Evolutionary conservation across 495 filamentous ascomycete species (phyloP).

Genomic region (Stereocaulon alpinum): DNA sequence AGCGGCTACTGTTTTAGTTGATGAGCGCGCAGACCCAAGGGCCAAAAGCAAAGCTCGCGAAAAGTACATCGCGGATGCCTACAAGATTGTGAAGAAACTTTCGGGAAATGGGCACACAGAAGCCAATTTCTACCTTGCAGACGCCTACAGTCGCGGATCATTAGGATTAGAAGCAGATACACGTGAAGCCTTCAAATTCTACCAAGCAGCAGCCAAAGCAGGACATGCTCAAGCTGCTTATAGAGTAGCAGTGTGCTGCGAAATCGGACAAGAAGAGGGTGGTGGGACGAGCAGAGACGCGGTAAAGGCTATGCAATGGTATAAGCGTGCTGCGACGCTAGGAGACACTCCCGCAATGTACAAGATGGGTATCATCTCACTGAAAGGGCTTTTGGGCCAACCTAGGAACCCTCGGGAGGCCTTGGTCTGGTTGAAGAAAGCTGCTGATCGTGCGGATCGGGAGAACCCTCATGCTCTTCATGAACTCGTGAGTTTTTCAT

Average conservation of each 20-base stretch:
- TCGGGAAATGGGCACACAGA: conserved; percentile 57
- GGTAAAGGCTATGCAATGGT: conserved; percentile 93
- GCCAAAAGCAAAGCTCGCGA: conserved; percentile 68
- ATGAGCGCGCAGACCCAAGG: conserved; percentile 64
- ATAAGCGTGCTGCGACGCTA: conserved; percentile 79
- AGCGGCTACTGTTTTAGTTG: conserved; percentile 66
- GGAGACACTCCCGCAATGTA: conserved; percentile 94
- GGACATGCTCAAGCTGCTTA: conserved; percentile 83
- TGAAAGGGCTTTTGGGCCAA: conserved; percentile 91
- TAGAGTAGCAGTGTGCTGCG: conserved; percentile 92
- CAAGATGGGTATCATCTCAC: conserved; percentile 90
- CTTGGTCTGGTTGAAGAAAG: conserved; percentile 82
- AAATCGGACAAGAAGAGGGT: conserved; percentile 88
- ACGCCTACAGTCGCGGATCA: conserved; percentile 70
- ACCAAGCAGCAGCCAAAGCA: conserved; percentile 84
- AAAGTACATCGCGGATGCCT: conserved; percentile 71
- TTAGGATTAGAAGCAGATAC: conserved; percentile 65
- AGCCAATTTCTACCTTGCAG: conserved; percentile 89
- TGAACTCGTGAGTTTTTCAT: conserved; percentile 46
- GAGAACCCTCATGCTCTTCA: conserved; percentile 95
- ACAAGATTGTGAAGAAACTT: conserved; percentile 85
- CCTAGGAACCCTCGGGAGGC: conserved; percentile 74
- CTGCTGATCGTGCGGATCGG: conserved; percentile 74
- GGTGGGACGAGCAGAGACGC: conserved; percentile 87
- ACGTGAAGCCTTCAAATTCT: conserved; percentile 84